Evolutionary conservation across 176 grass and related monocot species (phyloP).

Genomic region (Elaeis guineensis): DNA sequence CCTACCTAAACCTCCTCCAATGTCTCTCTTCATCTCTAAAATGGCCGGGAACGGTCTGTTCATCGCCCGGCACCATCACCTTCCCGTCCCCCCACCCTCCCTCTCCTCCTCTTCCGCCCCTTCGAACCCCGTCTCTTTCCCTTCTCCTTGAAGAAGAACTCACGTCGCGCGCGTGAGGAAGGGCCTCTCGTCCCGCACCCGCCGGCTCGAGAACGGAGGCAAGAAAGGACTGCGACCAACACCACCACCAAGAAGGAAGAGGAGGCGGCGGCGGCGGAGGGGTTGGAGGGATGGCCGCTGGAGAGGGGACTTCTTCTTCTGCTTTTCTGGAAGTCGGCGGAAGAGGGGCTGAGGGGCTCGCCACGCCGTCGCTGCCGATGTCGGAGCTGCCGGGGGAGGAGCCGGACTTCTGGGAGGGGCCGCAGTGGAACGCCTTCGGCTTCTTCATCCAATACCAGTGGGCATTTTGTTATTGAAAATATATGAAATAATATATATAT

Average conservation of each 20-base stretch:
- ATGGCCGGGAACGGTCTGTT: slow-evolving; percentile 19
- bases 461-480: too few species aligned
- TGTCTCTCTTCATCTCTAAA: slow-evolving; percentile 37
- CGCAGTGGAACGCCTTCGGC: slow-evolving; percentile 52
- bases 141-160: slow-evolving; percentile 5
- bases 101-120: neutral
- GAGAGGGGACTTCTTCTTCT: slow-evolving; percentile 16
- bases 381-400: slow-evolving; percentile 46
- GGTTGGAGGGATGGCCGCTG: neutral
- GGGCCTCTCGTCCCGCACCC: slow-evolving; percentile 77
- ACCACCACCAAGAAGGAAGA: slow-evolving; percentile 12
- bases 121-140: neutral
- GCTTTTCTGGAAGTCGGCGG: slow-evolving; percentile 1
- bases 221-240: slow-evolving; percentile 38
- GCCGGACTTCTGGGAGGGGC: slow-evolving; percentile 61
- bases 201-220: slow-evolving; percentile 68
- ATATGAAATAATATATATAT: too few species aligned
- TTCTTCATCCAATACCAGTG: slow-evolving; percentile 88
- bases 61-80: slow-evolving; percentile 6
- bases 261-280: slow-evolving; percentile 5
- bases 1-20: slow-evolving; percentile 11
- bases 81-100: neutral
- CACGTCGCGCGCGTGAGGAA: slow-evolving; percentile 49
- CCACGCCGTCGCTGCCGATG: slow-evolving; percentile 76
- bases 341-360: slow-evolving; percentile 52